Base-by-base conservation (phyloP, 768 basidiomycete genomes). In the Hebeloma cylindrosporum region DNA sequence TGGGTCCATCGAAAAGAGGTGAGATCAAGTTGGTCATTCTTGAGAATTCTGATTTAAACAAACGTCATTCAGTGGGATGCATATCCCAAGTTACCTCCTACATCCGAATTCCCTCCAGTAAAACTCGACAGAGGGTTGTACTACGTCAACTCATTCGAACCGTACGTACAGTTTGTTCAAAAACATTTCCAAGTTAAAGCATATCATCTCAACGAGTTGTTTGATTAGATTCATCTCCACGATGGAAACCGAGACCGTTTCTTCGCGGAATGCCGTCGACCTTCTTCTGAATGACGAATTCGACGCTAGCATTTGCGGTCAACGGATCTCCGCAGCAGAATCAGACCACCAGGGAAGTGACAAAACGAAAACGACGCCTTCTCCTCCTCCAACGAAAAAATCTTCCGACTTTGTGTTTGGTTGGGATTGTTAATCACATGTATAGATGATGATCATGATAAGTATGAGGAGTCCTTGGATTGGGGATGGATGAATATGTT, bases 141-240 rank as follows among this genome's bases (percentile, higher is more conserved):
- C 69, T 97, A 97, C 57, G 85, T 93, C 34, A 95, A 93, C 53
- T 81, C 88, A 1, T 88, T 96, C 51, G 95, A 98, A 69, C 84
- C 91, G 80, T 88, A 67, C 58, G 85, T 78, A 9, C 40, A 36
- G 10, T 41, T n/a, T 26, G n/a, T n/a, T n/a, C n/a, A n/a, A n/a
- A n/a, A n/a, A n/a, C n/a, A n/a, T n/a, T n/a, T 13, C 29, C 16
- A 33, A n/a, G n/a, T n/a, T n/a, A n/a, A n/a, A n/a, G n/a, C n/a
- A n/a, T n/a, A 25, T 28, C 28, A 40, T 34, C 18, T 13, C 51
- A 26, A 45, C 17, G 10, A 17, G 9, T 20, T 17, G 22, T 13
- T 7, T 48, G 32, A 50, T 7, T 48, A 88, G 88, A 23, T 79
- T 91, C 55, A 86, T 93, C 35, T 88, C 84, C 10, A 92, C 91